Base-by-base conservation (phyloP, 1,284 basidiomycete species). In the Cryptococcus wingfieldii region DNA sequence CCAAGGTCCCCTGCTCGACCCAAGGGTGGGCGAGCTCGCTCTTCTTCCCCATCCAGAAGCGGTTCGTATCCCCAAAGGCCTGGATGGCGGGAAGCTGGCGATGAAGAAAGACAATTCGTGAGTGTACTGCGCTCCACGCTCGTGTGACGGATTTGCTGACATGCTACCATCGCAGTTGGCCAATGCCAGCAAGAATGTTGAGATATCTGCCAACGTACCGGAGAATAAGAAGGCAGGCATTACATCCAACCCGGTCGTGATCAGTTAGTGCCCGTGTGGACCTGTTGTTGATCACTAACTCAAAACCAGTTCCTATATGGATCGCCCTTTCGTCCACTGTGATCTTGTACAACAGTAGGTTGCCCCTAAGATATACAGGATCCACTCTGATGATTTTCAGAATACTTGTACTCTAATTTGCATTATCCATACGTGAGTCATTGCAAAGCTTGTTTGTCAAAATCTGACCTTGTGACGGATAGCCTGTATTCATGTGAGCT, bases 281-380 rank as follows among this genome's bases (percentile, higher is more conserved):
- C 37, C 5, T 25, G 28, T n/a, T 37, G 34, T 39, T 27, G 9
- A 51, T 16, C 19, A 37, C 52, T 51, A 19, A 52, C 42, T 47
- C 45, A n/a, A 14, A 5, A 19, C 14, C 47, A 76, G 74, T 76
- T 37, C 74, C 74, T 1, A 73, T 76, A 43, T 76, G 74, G 93
- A 98, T 98, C 66, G 79, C 84, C 10, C 85, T 96, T 61, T 89
- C 86, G 52, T 90, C 89, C 5, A 76, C 86, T 5, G 93, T 98
- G 69, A 98, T 98, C 78, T 86, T 96, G 59, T 96, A 95, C 83
- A 97, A 97, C 83, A 94, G 72, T 73, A 47, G 31, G 72, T 58
- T 16, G 9, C 14, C 44, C 28, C 42, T 9, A 10, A 10, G 18
- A 23, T 0, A 23, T 27, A 9, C 16, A 31, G 23, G 12, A 13